These are phyloP conservation scores for Hypoxylon fragiforme DNA, from an alignment of 495 filamentous ascomycete genomes.

Conservation along the genomic window DNA sequence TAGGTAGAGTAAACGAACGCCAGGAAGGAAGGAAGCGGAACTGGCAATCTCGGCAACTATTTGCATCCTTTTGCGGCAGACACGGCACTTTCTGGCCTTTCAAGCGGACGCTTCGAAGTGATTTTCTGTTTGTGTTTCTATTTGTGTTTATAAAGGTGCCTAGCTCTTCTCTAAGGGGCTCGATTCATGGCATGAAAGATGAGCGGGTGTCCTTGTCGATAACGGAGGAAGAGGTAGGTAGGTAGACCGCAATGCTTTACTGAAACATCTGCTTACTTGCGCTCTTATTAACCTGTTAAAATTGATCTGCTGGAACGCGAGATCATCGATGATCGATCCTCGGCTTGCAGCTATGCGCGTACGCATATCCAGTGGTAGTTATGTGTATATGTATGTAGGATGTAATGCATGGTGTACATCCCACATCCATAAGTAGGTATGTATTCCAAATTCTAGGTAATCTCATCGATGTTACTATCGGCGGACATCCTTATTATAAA, in stretches of 20 bases:
- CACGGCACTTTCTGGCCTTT: constrained; percentile 17
- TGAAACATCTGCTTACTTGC: too few species aligned
- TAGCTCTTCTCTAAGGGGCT: too few species aligned
- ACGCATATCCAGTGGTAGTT: background rate
- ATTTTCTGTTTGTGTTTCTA: background rate
- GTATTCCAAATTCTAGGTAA: background rate
- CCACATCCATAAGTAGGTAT: too few species aligned
- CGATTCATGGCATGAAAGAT: constrained; percentile 12
- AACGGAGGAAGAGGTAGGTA: too few species aligned
- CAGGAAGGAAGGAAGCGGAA: background rate
- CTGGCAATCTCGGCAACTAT: constrained; percentile 17
- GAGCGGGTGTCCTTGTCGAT: constrained; percentile 3
- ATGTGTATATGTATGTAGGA: too few species aligned
- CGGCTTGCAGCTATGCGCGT: constrained; percentile 14
- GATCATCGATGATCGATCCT: constrained; percentile 26
- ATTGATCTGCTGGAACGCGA: constrained; percentile 24
- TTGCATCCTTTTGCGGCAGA: constrained; percentile 8
- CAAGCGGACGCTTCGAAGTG: too few species aligned
- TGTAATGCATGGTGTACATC: too few species aligned
- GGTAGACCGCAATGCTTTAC: constrained; percentile 2
- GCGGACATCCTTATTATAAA: too few species aligned
- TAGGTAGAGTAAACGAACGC: too few species aligned
- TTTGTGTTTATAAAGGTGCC: background rate
- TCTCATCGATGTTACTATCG: too few species aligned
- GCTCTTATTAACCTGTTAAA: background rate